Conservation (phyloP, 2,329 filamentous ascomycete species). For the Sodiomyces alkalinus region DNA sequence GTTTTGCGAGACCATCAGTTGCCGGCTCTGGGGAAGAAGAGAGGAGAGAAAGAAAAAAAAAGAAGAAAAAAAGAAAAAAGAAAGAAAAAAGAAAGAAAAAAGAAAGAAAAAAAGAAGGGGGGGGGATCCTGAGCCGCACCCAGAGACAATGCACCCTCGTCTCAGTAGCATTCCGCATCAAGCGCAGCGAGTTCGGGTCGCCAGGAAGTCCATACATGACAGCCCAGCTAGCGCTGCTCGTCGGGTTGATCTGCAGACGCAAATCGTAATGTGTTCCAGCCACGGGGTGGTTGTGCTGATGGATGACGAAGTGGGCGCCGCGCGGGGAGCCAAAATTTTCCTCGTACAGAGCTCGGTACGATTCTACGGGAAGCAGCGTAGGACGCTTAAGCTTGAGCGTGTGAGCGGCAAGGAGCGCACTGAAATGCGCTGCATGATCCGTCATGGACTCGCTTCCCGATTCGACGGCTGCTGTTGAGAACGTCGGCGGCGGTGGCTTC, state of each 20-base stretch:
- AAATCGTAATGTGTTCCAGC: constrained; percentile 57
- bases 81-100: neutral
- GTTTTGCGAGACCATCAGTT: neutral
- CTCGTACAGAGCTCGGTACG: constrained; percentile 22
- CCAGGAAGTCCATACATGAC: constrained; percentile 49
- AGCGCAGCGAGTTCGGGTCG: constrained; percentile 35
- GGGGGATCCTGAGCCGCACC: constrained; percentile 26
- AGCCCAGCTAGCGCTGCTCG: constrained; percentile 50
- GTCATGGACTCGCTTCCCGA: constrained; percentile 19
- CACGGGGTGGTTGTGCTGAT: constrained; percentile 59
- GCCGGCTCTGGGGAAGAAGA: neutral
- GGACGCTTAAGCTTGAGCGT: constrained; percentile 10
- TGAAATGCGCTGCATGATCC: constrained; percentile 25
- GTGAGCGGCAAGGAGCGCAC: constrained; percentile 14
- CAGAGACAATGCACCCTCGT: constrained; percentile 46
- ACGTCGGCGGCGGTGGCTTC: constrained; percentile 5
- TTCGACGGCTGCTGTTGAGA: constrained; percentile 26
- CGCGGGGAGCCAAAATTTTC: constrained; percentile 13
- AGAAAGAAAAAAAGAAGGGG: no score
- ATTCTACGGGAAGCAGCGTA: constrained; percentile 15
- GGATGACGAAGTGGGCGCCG: constrained; percentile 49
- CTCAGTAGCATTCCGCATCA: constrained; percentile 45
- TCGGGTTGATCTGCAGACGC: constrained; percentile 51
- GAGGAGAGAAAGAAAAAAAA: neutral
- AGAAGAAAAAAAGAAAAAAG: neutral